Base-by-base conservation (phyloP, 495 filamentous ascomycete genomes). In the Aspergillus nanangensis region DNA sequence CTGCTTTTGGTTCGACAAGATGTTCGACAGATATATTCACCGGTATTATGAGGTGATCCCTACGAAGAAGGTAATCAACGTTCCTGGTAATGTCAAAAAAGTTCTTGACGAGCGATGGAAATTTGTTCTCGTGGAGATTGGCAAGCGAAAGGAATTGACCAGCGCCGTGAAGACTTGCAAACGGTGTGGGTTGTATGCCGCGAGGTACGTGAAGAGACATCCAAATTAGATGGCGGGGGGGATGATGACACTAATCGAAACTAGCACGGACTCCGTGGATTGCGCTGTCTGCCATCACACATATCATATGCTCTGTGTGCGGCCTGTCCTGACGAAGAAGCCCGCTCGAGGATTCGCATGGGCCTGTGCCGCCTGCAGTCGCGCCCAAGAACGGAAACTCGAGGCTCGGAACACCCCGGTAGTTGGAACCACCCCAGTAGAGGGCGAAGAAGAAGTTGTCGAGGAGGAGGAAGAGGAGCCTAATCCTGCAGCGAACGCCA, bases 291-390 rank as follows among this genome's bases (percentile, higher is more conserved):
- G 93, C 65, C 79, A 81, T 53, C 82, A 90, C 56, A 96, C 92
- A 8, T 99, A 96, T 70, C 93, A 99, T 69, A 96, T 99, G 93
- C 87, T 87, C 59, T 99, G 93, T 61, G 94, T 99, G 37, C 86
- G 85, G 44, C 93, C 93, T 24, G 89, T 88, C 29, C 63, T 99
- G 47, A 80, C 90, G 31, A 97, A 96, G 64, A 99, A 99, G 68
- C 93, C 93, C 15, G 95, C 93, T 36, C 84, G 93, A 64, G 93
- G 93, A 31, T 99, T 99, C 70, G 93, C 89, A 8, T 99, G 93
- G 93, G 87, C 93, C 13, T 99, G 93, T 65, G 93, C 87, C 19
- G 85, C 93, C 44, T 99, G 93, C 67, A 95, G 88, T 61, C 85
- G 90, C 53, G 90, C 87, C 19, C 91, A 95, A 53, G 94, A 97